Evolutionary conservation across 768 basidiomycete genomes (phyloP).

Genomic region (Amanita rubescens): DNA sequence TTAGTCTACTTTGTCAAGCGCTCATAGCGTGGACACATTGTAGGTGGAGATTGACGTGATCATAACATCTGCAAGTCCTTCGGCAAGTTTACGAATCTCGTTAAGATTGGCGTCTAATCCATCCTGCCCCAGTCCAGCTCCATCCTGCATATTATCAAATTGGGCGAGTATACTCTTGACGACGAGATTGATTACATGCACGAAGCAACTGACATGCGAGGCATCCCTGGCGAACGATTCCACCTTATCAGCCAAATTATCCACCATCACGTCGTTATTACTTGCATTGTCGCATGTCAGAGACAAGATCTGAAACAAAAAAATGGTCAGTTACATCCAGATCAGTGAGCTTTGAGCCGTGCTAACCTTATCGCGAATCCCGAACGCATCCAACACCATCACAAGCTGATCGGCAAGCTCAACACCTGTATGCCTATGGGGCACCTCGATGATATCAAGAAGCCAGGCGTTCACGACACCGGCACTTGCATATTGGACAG

Average conservation of each 20-base stretch:
- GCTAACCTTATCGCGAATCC: too few relatives aligned
- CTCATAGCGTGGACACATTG: too few relatives aligned
- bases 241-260: background rate
- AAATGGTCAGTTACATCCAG: too few relatives aligned
- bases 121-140: too few relatives aligned
- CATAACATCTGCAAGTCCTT: background rate
- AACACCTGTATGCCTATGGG: too few relatives aligned
- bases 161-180: constrained; percentile 5
- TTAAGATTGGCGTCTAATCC: background rate
- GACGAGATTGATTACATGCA: constrained; percentile 8
- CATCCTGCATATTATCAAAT: constrained; percentile 2
- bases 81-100: background rate
- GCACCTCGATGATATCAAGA: background rate
- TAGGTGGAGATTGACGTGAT: too few relatives aligned
- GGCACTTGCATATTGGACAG: background rate
- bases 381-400: too few relatives aligned
- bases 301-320: background rate
- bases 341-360: too few relatives aligned
- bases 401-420: too few relatives aligned
- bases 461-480: background rate
- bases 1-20: too few relatives aligned
- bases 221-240: background rate
- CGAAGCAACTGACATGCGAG: constrained; percentile 1
- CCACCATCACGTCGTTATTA: constrained; percentile 4
- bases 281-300: constrained; percentile 1